phyloP scores from a whole-genome alignment of 176 grass and related monocot species.

The Rhipidocladum racemiflorum region DNA sequence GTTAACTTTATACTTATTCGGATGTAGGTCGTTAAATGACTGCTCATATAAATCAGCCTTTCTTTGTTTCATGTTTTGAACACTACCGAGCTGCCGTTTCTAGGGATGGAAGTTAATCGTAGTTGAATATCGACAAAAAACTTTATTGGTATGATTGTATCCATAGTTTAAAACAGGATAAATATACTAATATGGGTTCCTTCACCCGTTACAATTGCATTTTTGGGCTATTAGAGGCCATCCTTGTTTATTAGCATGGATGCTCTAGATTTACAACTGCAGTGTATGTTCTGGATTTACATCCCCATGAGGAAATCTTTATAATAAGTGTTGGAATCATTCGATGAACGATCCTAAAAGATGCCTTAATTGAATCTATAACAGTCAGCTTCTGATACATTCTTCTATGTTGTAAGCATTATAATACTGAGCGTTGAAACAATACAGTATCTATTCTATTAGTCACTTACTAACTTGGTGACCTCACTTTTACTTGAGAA shows the following conservation, averaged over 20 bases:
- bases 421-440: not conserved
- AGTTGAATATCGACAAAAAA: not conserved
- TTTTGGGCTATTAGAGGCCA: not conserved
- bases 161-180: not conserved
- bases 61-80: not conserved
- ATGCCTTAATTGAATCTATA: not conserved
- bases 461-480: not conserved
- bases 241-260: not conserved
- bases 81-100: not conserved
- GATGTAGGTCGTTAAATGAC: not conserved
- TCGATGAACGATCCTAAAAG: not conserved
- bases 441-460: not conserved
- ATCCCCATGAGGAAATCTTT: not conserved
- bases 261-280: not conserved
- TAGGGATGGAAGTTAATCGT: constrained; percentile 5
- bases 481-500: not conserved
- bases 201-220: not conserved
- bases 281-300: not conserved
- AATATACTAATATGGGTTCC: not conserved
- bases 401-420: not conserved
- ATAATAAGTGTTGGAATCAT: not conserved
- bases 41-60: not conserved
- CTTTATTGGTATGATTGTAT: not conserved
- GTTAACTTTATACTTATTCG: not conserved
- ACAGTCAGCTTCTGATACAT: not conserved